These are phyloP conservation scores for Ceratocystis cacaofunesta DNA, from an alignment of 2,329 filamentous ascomycete genomes.

Conservation along the genomic window DNA sequence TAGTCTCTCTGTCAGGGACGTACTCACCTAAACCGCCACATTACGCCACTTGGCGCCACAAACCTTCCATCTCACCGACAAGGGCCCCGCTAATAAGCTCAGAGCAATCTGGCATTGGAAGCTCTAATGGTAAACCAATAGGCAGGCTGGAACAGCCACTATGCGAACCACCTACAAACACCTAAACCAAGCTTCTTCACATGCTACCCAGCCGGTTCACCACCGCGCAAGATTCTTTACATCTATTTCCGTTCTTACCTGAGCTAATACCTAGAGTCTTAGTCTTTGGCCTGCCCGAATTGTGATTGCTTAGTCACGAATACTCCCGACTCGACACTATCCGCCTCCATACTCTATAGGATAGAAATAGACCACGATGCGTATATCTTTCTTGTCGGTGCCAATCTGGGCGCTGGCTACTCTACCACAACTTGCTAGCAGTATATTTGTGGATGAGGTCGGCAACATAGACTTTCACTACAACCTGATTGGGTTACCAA, in stretches of 20 bases:
- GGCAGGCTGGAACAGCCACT: background rate
- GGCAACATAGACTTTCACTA: slow-evolving; percentile 88
- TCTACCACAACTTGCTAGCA: slow-evolving; percentile 30
- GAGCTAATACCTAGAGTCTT: background rate
- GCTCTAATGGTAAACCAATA: background rate
- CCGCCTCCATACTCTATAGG: background rate
- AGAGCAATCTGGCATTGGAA: background rate
- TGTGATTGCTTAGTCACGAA: background rate
- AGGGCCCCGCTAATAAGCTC: slow-evolving; percentile 1
- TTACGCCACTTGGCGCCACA: background rate
- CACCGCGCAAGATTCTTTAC: background rate
- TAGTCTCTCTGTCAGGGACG: too few species aligned
- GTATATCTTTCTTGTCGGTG: background rate
- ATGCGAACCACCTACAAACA: background rate
- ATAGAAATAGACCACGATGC: slow-evolving; percentile 2
- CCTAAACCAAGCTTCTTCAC: background rate
- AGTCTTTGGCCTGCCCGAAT: background rate
- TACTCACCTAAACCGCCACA: background rate
- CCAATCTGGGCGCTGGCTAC: slow-evolving; percentile 26
- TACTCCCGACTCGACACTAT: background rate
- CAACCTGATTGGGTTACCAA: slow-evolving; percentile 70
- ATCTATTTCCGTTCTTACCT: background rate
- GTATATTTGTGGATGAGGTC: slow-evolving; percentile 82
- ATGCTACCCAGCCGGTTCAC: background rate
- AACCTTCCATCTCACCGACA: background rate